Percentiles rank a stretch among this genome's conserved stretches.
phyloP scores from a whole-genome alignment of 257 asterid species.

The Salvia hispanica region DNA sequence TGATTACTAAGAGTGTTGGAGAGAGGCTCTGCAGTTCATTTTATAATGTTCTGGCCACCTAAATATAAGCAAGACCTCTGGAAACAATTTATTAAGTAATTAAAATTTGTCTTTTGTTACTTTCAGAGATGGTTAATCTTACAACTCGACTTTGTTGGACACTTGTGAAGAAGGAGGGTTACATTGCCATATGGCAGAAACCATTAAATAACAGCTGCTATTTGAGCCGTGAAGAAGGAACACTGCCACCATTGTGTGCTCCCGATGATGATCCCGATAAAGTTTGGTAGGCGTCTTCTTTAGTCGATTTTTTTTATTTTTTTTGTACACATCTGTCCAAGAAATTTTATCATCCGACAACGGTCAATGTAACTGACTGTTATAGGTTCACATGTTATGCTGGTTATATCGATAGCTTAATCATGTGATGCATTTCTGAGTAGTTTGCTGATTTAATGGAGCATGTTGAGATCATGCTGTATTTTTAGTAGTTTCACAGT shows the following conservation, averaged over 20 bases:
- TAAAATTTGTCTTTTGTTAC: constrained; percentile 14
- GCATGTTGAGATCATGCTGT: background rate
- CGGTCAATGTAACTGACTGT: background rate
- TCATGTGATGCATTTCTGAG: background rate
- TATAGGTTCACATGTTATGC: constrained; percentile 8
- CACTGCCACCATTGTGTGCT: constrained; percentile 77
- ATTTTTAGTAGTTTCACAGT: background rate
- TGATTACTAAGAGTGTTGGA: constrained; percentile 12
- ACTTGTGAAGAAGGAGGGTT: constrained; percentile 91
- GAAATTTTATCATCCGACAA: constrained; percentile 11
- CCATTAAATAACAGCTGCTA: constrained; percentile 86
- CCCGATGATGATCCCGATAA: constrained; percentile 82
- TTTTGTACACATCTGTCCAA: background rate
- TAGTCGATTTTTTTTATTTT: constrained; percentile 10
- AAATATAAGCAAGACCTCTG: constrained; percentile 15
- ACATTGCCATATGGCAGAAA: constrained; percentile 94
- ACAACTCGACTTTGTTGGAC: constrained; percentile 86
- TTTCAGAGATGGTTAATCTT: constrained; percentile 84
- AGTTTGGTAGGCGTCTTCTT: constrained; percentile 58
- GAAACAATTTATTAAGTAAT: constrained; percentile 27
- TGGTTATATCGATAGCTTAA: background rate
- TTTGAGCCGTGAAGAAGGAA: constrained; percentile 72
- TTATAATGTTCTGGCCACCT: background rate
- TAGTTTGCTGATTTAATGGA: constrained; percentile 3
- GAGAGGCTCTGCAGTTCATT: constrained; percentile 18